phyloP scores from a whole-genome alignment of 192 early-diverging fungal species.

The Linnemannia schmuckeri region DNA sequence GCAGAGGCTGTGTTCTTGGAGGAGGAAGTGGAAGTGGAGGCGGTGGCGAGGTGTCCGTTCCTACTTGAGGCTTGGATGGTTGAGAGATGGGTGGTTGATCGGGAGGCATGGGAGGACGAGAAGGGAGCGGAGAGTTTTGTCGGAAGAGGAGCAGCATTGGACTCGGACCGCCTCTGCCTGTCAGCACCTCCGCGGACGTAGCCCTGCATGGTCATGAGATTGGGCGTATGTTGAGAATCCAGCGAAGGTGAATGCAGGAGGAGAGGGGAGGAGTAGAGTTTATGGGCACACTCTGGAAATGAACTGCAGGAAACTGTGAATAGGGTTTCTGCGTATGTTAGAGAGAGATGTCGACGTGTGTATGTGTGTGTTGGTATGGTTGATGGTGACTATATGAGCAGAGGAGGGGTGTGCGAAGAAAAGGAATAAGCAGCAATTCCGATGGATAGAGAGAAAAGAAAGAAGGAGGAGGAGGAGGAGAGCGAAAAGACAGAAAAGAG shows the following conservation, averaged over 20 bases:
- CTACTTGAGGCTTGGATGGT: conserved; percentile 4
- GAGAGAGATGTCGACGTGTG: not conserved
- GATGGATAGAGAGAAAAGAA: conserved; percentile 6
- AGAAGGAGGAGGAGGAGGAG: not conserved
- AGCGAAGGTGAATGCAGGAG: not conserved
- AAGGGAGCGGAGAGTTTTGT: not conserved
- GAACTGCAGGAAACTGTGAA: not conserved
- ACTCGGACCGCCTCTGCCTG: conserved; percentile 15
- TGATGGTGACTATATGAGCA: not conserved
- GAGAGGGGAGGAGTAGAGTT: not conserved
- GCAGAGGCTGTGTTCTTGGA: not conserved
- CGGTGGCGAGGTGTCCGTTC: not conserved
- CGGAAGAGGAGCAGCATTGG: conserved; percentile 5
- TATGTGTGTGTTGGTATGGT: too few relatives aligned
- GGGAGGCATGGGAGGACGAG: not conserved
- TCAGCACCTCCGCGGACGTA: conserved; percentile 21
- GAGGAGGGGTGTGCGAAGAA: not conserved
- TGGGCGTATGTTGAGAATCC: not conserved
- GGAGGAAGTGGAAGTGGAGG: not conserved
- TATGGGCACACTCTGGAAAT: not conserved
- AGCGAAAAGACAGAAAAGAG: not conserved
- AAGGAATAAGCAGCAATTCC: not conserved
- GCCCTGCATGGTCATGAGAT: conserved; percentile 28
- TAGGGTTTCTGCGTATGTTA: not conserved
- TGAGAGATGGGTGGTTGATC: conserved; percentile 5